Evolutionary conservation across 1,284 basidiomycete genomes (phyloP), one percentile per base, ranked within the genome.

Genomic region (Malassezia furfur): DNA sequence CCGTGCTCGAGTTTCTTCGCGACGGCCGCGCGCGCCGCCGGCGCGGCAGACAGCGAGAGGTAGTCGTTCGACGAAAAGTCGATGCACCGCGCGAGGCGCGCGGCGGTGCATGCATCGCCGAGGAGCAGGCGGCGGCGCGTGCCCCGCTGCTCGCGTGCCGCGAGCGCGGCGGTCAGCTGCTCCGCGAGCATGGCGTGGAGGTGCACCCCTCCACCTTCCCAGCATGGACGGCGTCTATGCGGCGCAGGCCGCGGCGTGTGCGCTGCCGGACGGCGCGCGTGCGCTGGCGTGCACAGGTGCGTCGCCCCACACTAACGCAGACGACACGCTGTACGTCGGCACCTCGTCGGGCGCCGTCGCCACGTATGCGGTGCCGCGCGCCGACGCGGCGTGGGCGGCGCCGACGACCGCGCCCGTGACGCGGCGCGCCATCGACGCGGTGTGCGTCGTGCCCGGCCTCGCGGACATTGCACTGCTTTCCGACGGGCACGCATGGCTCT

Each of bases 31-130:
- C 64, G 62, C 15, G 93, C 79, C 15, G 67, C 61, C 0, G 78
- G 61, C 0, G 84, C 86, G 3, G 78, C 76, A 0, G 88, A 79
- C 22, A 98, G 80, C 0, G 88, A 91, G 56, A 96, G 84, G 76
- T 96, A 96, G 78, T 96, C 91, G 77, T 96, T 96, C 12, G 88
- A 86, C 31, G 81, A 85, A 75, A 91, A 90, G 74, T 93, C 89
- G 58, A 77, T 67, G 19, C 51, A 46, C 25, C 19, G 5, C 21
- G 77, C 67, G 2, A 53, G 57, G 38, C 51, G 53, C 11, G 21
- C 30, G 11, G 37, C 36, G 3, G 28, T n/a, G 6, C 11, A 17
- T 17, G 44, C 37, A 7, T 50, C 47, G 4, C 51, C 62, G 34
- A 62, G 34, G 15, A 61, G 63, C 39, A 74, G 64, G 10, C 57